Percentiles rank a stretch among this genome's conserved stretches.
These are phyloP conservation scores for Climacium dendroides DNA, from an alignment of 225 moss, liverwort and hornwort genomes.

Conservation along the genomic window DNA sequence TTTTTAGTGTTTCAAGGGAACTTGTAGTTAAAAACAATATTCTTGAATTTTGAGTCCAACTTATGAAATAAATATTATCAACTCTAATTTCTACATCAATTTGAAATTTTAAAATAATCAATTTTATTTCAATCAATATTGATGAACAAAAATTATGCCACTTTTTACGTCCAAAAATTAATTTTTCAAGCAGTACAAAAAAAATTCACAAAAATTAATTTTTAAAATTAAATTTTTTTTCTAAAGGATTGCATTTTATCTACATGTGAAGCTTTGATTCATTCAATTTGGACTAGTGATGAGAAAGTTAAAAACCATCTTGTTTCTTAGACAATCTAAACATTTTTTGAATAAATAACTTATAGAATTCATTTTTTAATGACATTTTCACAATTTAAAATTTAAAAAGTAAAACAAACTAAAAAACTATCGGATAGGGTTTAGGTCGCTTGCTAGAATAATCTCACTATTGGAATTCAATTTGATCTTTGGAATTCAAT, in stretches of 20 bases:
- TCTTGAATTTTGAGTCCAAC: background rate
- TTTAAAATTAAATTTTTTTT: too few species aligned
- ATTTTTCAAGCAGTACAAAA: rapidly evolving
- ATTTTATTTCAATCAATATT: rapidly evolving
- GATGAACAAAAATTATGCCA: background rate
- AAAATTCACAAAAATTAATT: background rate
- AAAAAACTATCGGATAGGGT: rapidly evolving
- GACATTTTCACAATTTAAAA: background rate
- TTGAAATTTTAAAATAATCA: background rate
- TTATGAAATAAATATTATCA: background rate
- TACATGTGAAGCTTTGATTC: background rate
- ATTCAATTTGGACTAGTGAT: background rate
- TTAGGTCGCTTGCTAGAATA: background rate
- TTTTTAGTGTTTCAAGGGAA: background rate
- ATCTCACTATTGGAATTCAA: background rate
- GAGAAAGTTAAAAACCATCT: background rate
- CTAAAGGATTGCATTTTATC: background rate
- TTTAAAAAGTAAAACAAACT: too few species aligned
- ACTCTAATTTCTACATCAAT: background rate
- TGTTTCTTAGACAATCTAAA: background rate
- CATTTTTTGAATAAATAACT: background rate
- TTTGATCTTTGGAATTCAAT: background rate
- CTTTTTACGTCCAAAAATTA: rapidly evolving
- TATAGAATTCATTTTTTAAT: background rate
- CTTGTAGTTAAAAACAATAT: background rate